Evolutionary conservation across 352 stramenopile genomes (phyloP).

Genomic region (Lagenidium giganteum): DNA sequence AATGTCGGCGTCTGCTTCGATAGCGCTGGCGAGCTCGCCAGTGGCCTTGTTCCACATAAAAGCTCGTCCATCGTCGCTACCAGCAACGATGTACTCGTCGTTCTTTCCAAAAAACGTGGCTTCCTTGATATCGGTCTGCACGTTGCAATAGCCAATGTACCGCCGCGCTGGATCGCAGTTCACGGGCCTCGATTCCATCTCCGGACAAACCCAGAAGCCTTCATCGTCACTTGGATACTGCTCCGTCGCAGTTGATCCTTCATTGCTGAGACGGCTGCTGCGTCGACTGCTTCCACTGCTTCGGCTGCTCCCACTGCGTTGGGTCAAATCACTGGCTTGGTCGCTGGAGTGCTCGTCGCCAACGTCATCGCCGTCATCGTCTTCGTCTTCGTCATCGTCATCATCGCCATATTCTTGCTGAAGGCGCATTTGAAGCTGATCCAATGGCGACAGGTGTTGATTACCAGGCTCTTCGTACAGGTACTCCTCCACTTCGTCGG

Average conservation of each 20-base stretch:
- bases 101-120: slow-evolving; percentile 84
- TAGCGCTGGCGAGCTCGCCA: slow-evolving; percentile 73
- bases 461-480: background rate
- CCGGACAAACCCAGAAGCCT: slow-evolving; percentile 52
- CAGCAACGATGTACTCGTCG: slow-evolving; percentile 80
- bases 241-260: too few relatives aligned
- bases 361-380: slow-evolving; percentile 3
- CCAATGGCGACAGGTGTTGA: slow-evolving; percentile 1
- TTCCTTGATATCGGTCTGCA: slow-evolving; percentile 90
- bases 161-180: slow-evolving; percentile 65
- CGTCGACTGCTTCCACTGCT: too few relatives aligned
- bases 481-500: slow-evolving; percentile 29
- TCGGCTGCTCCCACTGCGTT: too few relatives aligned
- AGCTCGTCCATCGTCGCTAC: slow-evolving; percentile 81
- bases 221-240: slow-evolving; percentile 16
- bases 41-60: slow-evolving; percentile 84
- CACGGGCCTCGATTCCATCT: slow-evolving; percentile 29
- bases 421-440: slow-evolving; percentile 8
- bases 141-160: slow-evolving; percentile 86
- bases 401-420: slow-evolving; percentile 12
- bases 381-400: slow-evolving; percentile 11
- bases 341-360: slow-evolving; percentile 10
- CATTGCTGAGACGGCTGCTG: too few relatives aligned
- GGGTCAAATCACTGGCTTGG: too few relatives aligned
- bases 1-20: slow-evolving; percentile 81